Base-by-base conservation (phyloP, 805 yeast genomes). In the Yarrowia porcina region DNA sequence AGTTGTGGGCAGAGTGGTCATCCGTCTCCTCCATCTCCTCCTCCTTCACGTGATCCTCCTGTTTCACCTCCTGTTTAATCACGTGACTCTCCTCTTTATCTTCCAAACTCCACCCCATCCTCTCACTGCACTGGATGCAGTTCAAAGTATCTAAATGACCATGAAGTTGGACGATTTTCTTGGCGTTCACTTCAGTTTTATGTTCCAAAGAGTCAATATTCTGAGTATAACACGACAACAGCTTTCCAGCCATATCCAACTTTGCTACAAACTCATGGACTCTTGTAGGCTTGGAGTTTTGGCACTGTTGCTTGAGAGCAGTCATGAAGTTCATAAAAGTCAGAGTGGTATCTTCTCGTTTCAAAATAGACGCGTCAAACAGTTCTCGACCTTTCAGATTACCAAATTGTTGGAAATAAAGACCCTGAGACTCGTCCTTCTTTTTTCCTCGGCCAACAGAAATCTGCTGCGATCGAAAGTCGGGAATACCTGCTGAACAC, bases 401-500 rank as follows among this genome's bases (percentile, higher is more conserved):
- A 18, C 54, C 54, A 9, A 59, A 42, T 5, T 59, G 42, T 35
- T 59, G 63, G 44, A 45, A 45, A 18, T 59, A 35, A 9, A 59
- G 54, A 13, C 52, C 52, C 54, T 59, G 41, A 2, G 54, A 42
- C 41, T 25, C 32, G 25, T 59, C 44, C 28, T 38, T n/a, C n/a
- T 49, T 49, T 11, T 33, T 49, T 2, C 49, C 49, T 20, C 32
- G 20, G 7, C 63, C 63, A 13, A 59, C 23, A 17, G 33, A 27
- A 35, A 45, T 59, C 6, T 41, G 23, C 17, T 35, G 63, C n/a
- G 45, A 44, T 8, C 50, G 59, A 18, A 36, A 41, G 11, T 64
- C 74, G 18, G 99, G 99, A 50, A 93, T 94, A 0, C 99, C 98
- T 0, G 98, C 97, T 71, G 89, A 90, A 72, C 97, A 90, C 15